Base-by-base conservation (phyloP, 1,284 basidiomycete species). In the Vanrija sp. region DNA sequence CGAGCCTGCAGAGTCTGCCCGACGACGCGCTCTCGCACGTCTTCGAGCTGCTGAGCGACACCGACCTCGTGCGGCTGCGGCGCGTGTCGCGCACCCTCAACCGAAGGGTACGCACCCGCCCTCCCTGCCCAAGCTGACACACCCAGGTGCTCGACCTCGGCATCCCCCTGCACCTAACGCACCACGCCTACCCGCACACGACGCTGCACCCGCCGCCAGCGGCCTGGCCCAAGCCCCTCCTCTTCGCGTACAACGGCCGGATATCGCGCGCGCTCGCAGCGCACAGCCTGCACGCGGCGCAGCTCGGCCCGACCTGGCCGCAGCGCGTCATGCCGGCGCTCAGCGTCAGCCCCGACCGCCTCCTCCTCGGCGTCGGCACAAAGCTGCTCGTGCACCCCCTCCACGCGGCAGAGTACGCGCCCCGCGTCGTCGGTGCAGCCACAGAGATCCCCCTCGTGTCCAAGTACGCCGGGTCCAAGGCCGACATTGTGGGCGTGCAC, bases 11-110 rank as follows among this genome's bases (percentile, higher is more conserved):
- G 38, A 54, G 57, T 15, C 44, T 73, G 5, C 71, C 71, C 2
- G 69, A 71, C 54, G 71, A 73, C 59, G 63, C 68, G 12, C 52
- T 73, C 5, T 49, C 53, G 6, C 52, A 65, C 24, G 60, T 73
- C 12, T 53, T 69, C 5, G 50, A 57, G 10, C 53, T 49, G 16
- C 56, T 73, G 6, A 52, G 56, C n/a, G 31, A 65, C 6, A n/a
- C 19, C 7, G 59, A 61, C 10, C 56, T 73, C 6, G 45, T 62
- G n/a, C 31, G 44, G 2, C 46, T 67, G 15, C 53, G 57, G 22
- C 25, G 12, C 8, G 59, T 66, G 6, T 56, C 51, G 19, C 49
- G 45, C 18, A 16, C 16, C 0, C 41, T 66, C 19, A 44, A 49
- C 10, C 23, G 50, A n/a, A 45, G 68, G 46, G 71, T 70, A 46